Conservation (phyloP, 192 early-diverging fungal species). For the Obelidium mucronatum region DNA sequence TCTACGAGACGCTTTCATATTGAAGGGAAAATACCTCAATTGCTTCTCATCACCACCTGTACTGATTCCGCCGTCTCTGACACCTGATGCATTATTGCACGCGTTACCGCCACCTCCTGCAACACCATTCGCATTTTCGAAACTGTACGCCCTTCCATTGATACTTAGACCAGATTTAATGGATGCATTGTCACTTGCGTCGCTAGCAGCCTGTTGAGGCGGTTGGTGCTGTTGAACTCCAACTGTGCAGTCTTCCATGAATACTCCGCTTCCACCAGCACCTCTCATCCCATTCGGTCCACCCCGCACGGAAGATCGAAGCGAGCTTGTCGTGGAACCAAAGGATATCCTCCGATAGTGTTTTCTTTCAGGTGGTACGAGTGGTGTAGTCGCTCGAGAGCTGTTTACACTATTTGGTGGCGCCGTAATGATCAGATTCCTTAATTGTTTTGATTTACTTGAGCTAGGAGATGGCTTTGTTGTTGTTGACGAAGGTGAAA, state of each 20-base stretch:
- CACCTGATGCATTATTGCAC: no score
- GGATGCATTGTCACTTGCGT: not conserved
- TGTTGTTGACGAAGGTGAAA: no score
- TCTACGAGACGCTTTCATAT: no score
- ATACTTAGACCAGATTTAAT: not conserved
- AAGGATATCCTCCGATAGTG: conserved; percentile 32
- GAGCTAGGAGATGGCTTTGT: not conserved
- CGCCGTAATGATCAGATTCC: conserved; percentile 23
- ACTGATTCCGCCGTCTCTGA: not conserved
- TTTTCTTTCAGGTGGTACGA: conserved; percentile 14
- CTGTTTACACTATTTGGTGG: conserved; percentile 36
- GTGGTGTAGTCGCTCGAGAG: conserved; percentile 29
- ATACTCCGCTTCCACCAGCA: not conserved
- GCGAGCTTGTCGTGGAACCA: conserved; percentile 23
- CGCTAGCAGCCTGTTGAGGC: not conserved
- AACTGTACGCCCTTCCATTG: conserved; percentile 5
- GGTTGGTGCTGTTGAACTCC: not conserved
- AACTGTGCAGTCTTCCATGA: not conserved
- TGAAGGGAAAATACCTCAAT: no score
- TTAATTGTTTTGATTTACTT: conserved; percentile 10
- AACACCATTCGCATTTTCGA: not conserved
- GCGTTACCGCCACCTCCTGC: not conserved
- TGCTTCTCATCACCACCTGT: not conserved
- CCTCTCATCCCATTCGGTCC: not conserved
- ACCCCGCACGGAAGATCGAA: conserved; percentile 9